Conservation (phyloP, 768 basidiomycete genomes). For the Chlorophyllum brunneum region DNA sequence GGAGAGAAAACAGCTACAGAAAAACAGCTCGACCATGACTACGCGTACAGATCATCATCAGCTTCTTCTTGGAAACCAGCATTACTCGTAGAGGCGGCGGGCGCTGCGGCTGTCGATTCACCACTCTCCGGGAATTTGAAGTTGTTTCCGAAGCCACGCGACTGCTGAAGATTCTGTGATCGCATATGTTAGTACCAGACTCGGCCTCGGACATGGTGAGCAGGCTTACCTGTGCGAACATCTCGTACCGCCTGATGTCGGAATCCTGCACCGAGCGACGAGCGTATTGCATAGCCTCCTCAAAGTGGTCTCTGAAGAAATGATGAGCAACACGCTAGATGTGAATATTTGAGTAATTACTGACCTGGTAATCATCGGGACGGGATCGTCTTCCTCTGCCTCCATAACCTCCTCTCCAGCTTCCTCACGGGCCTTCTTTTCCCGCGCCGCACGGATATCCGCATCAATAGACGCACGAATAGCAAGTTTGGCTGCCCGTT, state of each 20-base stretch:
- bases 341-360: slow-evolving; percentile 18
- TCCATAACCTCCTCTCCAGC: slow-evolving; percentile 70
- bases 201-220: neutral
- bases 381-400: slow-evolving; percentile 82
- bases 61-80: slow-evolving; percentile 82
- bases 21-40: slow-evolving; percentile 12
- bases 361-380: slow-evolving; percentile 79
- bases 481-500: slow-evolving; percentile 94
- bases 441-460: slow-evolving; percentile 78
- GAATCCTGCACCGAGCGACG: slow-evolving; percentile 95
- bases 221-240: slow-evolving; percentile 81
- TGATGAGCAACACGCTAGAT: slow-evolving; percentile 3
- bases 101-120: slow-evolving; percentile 34
- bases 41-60: slow-evolving; percentile 93
- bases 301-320: slow-evolving; percentile 79
- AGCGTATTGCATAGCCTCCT: slow-evolving; percentile 98
- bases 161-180: slow-evolving; percentile 84
- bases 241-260: slow-evolving; percentile 97
- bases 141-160: slow-evolving; percentile 87
- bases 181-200: slow-evolving; percentile 10
- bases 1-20: neutral
- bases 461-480: slow-evolving; percentile 94
- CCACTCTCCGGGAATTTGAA: slow-evolving; percentile 97
- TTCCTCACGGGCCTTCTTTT: slow-evolving; percentile 79
- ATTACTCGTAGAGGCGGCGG: slow-evolving; percentile 50